Evolutionary conservation across 768 basidiomycete species (phyloP).

Genomic region (Mycena pura): DNA sequence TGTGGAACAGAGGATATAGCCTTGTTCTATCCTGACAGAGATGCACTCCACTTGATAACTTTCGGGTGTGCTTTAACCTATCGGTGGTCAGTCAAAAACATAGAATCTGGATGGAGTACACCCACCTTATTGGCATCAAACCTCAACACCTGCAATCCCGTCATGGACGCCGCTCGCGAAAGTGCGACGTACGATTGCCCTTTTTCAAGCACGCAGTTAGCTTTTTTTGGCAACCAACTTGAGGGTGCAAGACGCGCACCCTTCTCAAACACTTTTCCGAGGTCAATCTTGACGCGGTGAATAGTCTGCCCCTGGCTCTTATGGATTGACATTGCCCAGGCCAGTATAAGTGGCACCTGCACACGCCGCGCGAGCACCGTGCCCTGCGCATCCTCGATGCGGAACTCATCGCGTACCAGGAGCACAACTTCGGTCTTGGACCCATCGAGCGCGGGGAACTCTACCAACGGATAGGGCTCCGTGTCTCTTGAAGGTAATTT

Average conservation of each 20-base stretch:
- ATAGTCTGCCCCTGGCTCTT: slow-evolving; percentile 86
- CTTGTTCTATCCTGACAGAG: too few relatives aligned
- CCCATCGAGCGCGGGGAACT: slow-evolving; percentile 44
- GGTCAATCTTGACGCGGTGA: slow-evolving; percentile 79
- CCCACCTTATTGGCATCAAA: slow-evolving; percentile 64
- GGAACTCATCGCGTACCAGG: slow-evolving; percentile 59
- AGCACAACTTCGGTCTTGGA: slow-evolving; percentile 50
- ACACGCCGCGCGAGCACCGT: slow-evolving; percentile 51
- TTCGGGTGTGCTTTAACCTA: slow-evolving; percentile 61
- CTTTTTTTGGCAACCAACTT: not conserved
- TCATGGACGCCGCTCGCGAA: slow-evolving; percentile 67
- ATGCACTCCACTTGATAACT: slow-evolving; percentile 60
- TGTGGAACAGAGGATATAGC: not conserved
- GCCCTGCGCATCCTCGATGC: slow-evolving; percentile 59
- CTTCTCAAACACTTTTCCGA: slow-evolving; percentile 79
- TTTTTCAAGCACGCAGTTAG: slow-evolving; percentile 30
- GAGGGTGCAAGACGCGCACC: slow-evolving; percentile 37
- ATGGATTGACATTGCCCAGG: slow-evolving; percentile 88
- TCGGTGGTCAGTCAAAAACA: not conserved
- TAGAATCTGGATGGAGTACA: not conserved
- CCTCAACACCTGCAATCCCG: slow-evolving; percentile 67
- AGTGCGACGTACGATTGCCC: slow-evolving; percentile 71
- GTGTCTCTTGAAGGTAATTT: slow-evolving; percentile 42
- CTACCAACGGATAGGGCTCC: slow-evolving; percentile 53
- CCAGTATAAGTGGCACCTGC: slow-evolving; percentile 71